Conservation (phyloP, 108 stramenopile genomes). For the Mediolabrus comicus region DNA sequence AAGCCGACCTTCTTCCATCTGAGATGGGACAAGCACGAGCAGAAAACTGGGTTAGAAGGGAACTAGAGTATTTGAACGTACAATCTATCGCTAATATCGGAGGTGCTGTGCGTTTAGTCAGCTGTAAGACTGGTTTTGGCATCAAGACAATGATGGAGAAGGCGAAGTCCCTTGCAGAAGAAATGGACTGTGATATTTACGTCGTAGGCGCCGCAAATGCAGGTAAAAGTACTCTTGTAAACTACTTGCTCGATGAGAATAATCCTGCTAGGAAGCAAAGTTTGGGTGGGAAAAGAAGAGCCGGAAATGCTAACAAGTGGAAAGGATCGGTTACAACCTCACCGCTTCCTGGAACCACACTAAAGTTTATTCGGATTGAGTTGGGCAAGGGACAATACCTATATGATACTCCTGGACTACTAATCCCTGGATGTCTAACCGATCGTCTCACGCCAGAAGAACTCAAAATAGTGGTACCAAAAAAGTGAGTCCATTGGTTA, state of each 20-base stretch:
- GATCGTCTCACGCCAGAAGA: constrained; percentile 86
- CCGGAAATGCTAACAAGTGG: constrained; percentile 71
- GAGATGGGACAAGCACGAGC: constrained; percentile 80
- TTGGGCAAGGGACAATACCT: constrained; percentile 66
- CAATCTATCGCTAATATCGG: constrained; percentile 84
- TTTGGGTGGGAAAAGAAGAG: constrained; percentile 46
- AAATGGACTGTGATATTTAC: constrained; percentile 84
- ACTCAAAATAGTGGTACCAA: constrained; percentile 86
- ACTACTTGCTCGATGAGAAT: constrained; percentile 65
- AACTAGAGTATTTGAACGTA: constrained; percentile 81
- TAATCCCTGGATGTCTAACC: constrained; percentile 82
- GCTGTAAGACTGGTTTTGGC: constrained; percentile 86
- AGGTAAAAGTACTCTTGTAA: constrained; percentile 86
- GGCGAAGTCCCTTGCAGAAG: constrained; percentile 66
- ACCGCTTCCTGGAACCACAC: constrained; percentile 87
- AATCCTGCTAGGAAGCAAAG: constrained; percentile 32
- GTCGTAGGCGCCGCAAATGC: constrained; percentile 91
- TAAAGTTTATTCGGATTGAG: constrained; percentile 87
- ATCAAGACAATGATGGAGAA: constrained; percentile 76
- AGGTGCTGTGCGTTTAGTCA: constrained; percentile 81
- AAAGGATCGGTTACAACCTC: constrained; percentile 83
- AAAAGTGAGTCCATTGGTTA: constrained; percentile 71
- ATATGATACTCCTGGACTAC: constrained; percentile 88
- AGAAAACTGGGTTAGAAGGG: constrained; percentile 89
- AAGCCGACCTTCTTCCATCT: constrained; percentile 81